Evolutionary conservation across 768 basidiomycete species (phyloP).

Genomic region (Galerina marginata): DNA sequence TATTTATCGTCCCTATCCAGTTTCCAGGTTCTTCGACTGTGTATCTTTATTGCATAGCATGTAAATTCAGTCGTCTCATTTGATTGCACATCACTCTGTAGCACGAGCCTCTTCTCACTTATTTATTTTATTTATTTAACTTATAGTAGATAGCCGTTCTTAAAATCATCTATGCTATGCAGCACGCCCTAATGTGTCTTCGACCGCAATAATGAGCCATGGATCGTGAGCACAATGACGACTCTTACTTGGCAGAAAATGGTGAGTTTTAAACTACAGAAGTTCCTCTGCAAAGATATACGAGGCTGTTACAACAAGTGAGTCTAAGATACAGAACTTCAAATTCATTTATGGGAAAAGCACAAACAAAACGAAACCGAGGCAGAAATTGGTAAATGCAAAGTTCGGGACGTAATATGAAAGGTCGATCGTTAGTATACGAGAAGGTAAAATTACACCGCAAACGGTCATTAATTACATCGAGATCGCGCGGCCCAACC

Average conservation of each 20-base stretch:
- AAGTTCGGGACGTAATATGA: constrained; percentile 2
- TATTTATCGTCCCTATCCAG: constrained; percentile 1
- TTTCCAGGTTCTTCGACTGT: constrained; percentile 2
- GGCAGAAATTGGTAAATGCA: not conserved
- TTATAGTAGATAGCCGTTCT: not conserved
- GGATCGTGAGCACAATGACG: too few species aligned
- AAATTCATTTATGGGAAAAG: too few species aligned
- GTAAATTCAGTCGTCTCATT: too few species aligned
- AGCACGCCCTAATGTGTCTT: not conserved
- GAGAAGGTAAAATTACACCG: constrained; percentile 6
- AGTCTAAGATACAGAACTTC: too few species aligned
- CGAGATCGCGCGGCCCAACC: constrained; percentile 83
- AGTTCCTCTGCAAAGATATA: too few species aligned
- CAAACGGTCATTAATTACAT: constrained; percentile 53
- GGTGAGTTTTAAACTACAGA: too few species aligned
- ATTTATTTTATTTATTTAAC: constrained; percentile 9
- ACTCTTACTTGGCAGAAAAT: too few species aligned
- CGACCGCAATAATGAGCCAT: too few species aligned
- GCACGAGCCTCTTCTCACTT: not conserved
- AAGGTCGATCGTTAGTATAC: constrained; percentile 3
- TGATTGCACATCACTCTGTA: not conserved
- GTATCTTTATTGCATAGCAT: not conserved
- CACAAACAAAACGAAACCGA: too few species aligned
- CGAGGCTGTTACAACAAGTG: too few species aligned
- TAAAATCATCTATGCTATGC: not conserved